These are phyloP conservation scores for Gelatoporia subvermispora DNA, from an alignment of 768 basidiomycete genomes.

Conservation along the genomic window DNA sequence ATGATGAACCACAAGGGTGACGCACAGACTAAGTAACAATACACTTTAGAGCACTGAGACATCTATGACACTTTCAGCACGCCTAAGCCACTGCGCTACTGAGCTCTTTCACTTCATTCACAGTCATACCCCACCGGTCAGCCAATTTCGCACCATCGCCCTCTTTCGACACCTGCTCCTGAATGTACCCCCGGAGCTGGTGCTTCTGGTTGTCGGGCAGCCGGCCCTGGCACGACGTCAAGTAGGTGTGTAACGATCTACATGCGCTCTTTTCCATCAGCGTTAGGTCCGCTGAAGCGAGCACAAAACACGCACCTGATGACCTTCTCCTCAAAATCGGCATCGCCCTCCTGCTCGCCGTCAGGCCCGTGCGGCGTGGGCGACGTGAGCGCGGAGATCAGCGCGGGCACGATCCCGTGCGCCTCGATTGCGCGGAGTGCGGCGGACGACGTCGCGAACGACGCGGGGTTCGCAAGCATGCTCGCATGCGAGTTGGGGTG, in stretches of 20 bases:
- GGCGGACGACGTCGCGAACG: constrained; percentile 44
- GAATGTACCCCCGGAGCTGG: constrained; percentile 24
- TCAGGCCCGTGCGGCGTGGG: constrained; percentile 65
- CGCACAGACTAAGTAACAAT: too few relatives aligned
- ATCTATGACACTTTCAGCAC: too few relatives aligned
- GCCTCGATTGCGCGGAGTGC: constrained; percentile 45
- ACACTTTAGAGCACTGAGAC: too few relatives aligned
- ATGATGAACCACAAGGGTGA: too few relatives aligned
- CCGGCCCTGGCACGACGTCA: constrained; percentile 33
- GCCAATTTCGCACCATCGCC: constrained; percentile 15
- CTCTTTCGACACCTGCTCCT: constrained; percentile 10
- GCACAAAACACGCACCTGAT: constrained; percentile 36
- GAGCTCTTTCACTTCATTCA: constrained; percentile 15
- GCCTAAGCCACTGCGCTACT: constrained; percentile 9
- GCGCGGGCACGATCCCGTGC: constrained; percentile 41
- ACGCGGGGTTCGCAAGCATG: constrained; percentile 51
- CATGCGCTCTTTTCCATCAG: neutral
- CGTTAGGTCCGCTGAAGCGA: neutral
- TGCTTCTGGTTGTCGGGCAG: constrained; percentile 28
- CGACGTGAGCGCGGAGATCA: constrained; percentile 47
- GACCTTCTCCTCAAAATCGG: constrained; percentile 62
- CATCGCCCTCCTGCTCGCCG: constrained; percentile 59
- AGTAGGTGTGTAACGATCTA: constrained; percentile 52
- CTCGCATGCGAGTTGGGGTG: constrained; percentile 72
- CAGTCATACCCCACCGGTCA: constrained; percentile 26